Conservation (phyloP, 2,329 filamentous ascomycete genomes). For the Alternaria novae-zelandiae region DNA sequence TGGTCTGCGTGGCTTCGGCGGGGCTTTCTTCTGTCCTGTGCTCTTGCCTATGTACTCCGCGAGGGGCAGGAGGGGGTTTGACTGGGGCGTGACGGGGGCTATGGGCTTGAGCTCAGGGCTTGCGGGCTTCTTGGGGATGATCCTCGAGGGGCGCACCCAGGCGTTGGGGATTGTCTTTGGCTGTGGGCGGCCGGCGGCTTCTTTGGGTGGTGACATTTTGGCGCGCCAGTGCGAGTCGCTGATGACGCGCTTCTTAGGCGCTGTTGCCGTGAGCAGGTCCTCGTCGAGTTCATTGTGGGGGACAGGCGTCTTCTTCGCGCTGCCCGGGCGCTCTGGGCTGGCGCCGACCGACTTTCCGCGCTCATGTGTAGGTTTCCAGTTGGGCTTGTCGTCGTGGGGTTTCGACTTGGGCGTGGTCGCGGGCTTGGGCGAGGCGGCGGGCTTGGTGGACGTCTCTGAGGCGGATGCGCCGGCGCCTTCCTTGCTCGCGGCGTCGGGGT, state of each 20-base stretch:
- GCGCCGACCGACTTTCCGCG: slow-evolving; percentile 33
- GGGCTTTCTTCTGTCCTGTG: slow-evolving; percentile 32
- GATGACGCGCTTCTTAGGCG: slow-evolving; percentile 89
- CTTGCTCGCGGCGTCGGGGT: slow-evolving; percentile 56
- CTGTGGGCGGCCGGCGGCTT: slow-evolving; percentile 30
- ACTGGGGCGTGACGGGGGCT: slow-evolving; percentile 15
- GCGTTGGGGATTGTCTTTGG: slow-evolving; percentile 47
- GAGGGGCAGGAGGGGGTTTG: slow-evolving; percentile 25
- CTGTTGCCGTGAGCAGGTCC: slow-evolving; percentile 59
- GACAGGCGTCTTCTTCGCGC: slow-evolving; percentile 38
- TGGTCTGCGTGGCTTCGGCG: slow-evolving; percentile 31
- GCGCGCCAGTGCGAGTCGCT: slow-evolving; percentile 88
- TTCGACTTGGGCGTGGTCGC: slow-evolving; percentile 35
- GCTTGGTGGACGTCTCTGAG: neutral
- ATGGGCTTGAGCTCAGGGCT: slow-evolving; percentile 15
- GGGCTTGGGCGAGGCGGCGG: slow-evolving; percentile 19
- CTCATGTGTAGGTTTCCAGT: slow-evolving; percentile 32
- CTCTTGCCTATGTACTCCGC: slow-evolving; percentile 37
- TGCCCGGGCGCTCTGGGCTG: slow-evolving; percentile 38
- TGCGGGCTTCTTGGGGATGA: slow-evolving; percentile 25
- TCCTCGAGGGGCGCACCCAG: slow-evolving; percentile 47
- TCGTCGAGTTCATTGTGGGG: slow-evolving; percentile 50
- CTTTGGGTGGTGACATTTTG: slow-evolving; percentile 54
- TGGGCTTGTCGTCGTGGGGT: slow-evolving; percentile 34
- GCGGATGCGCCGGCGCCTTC: slow-evolving; percentile 16